Base-by-base conservation (phyloP, 2,329 filamentous ascomycete species). In the Sporothrix brasiliensis region DNA sequence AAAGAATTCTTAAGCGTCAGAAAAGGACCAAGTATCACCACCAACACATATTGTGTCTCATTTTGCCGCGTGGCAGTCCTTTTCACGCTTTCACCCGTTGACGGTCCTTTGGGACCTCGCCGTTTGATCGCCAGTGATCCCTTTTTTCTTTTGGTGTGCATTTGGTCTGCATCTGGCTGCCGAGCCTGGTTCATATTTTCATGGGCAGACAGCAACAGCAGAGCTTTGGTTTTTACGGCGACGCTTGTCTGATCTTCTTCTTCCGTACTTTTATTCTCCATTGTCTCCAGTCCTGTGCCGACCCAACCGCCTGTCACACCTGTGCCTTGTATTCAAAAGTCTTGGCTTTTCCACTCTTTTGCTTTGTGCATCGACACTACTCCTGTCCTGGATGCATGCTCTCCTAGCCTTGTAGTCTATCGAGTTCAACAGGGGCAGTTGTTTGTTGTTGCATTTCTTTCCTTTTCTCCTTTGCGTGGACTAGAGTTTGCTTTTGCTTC, bases 121-220 rank as follows among this genome's bases (percentile, higher is more conserved):
- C n/a, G 65, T 68, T 56, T 68, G 65, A 68, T 68, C 65, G 49
- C 47, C 56, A 61, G 34, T n/a, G 65, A 68, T 68, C 65, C 10
- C 50, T 68, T 21, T 27, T 44, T 27, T 47, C 34, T 56, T 30
- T 30, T 30, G 1, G 19, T 30, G 6, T 52, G 2, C 30, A 52
- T 30, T 30, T 30, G 1, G 19, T 30, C 6, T 52, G 4, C 30
- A 52, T 53, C 39, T 56, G 7, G 30, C 30, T 68, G 63, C 63
- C 47, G 30, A 56, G 65, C 65, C 65, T 56, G 49, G 50, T 56
- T 44, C 19, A 24, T 44, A 21, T n/a, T 34, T 13, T 56, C 30
- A n/a, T 21, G n/a, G 14, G 9, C 19, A 24, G 34, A 61, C 7
- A n/a, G 58, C 58, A 44, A n/a, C 34, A n/a, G 13, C 34, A 24